Conservation (phyloP, 768 basidiomycete species). For the Pleurotus salmoneostramineus region DNA sequence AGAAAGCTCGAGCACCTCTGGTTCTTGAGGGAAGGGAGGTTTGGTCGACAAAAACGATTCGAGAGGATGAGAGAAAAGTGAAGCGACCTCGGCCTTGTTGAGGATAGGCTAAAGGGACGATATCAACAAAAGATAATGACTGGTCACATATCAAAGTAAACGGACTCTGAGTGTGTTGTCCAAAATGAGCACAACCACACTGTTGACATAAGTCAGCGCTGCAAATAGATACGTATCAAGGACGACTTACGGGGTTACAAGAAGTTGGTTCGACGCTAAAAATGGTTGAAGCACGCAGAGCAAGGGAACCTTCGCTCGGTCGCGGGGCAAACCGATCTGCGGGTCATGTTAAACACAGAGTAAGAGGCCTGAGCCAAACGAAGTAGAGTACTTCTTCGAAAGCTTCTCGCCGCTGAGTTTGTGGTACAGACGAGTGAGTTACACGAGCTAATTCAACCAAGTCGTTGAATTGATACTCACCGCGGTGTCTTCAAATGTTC, state of each 20-base stretch:
- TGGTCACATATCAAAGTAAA: neutral
- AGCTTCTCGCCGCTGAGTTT: conserved; percentile 72
- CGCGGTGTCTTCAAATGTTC: conserved; percentile 73
- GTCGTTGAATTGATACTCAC: conserved; percentile 36
- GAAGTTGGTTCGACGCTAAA: conserved; percentile 61
- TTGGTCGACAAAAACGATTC: conserved; percentile 61
- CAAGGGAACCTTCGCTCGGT: conserved; percentile 65
- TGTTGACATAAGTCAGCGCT: conserved; percentile 21
- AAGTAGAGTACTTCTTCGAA: conserved; percentile 71
- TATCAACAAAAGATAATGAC: neutral
- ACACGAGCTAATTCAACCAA: neutral
- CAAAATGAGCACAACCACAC: conserved; percentile 81
- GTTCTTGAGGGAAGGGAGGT: conserved; percentile 53
- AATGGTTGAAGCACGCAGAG: conserved; percentile 81
- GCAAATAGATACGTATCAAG: neutral
- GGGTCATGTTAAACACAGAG: neutral
- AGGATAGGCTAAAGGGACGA: conserved; percentile 58
- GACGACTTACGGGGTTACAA: conserved; percentile 85
- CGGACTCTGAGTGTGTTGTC: conserved; percentile 71
- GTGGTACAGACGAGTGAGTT: neutral
- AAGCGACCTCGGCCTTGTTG: conserved; percentile 73
- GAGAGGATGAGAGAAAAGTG: conserved; percentile 85
- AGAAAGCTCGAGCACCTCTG: conserved; percentile 47
- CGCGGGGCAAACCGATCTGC: conserved; percentile 81
- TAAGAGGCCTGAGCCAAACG: neutral